Conservation (phyloP, 768 basidiomycete genomes). For the Lactarius trivialis region DNA sequence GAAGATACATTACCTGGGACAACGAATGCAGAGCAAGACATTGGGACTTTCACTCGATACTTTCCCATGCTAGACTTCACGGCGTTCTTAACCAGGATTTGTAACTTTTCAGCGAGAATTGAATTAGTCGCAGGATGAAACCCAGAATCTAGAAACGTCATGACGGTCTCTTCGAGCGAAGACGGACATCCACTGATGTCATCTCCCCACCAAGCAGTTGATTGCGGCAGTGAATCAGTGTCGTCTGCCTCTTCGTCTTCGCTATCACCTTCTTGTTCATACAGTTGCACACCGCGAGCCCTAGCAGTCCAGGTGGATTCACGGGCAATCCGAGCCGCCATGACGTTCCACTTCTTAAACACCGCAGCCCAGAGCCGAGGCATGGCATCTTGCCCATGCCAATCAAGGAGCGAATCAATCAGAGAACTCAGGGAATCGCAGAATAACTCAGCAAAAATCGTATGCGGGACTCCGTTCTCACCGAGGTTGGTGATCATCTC, state of each 20-base stretch:
- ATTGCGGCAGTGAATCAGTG: conserved; percentile 30
- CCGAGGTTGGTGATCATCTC: conserved; percentile 59
- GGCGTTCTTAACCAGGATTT: conserved; percentile 39
- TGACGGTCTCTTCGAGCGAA: conserved; percentile 51
- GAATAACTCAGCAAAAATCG: conserved; percentile 33
- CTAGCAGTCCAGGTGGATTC: conserved; percentile 27
- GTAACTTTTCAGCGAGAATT: conserved; percentile 49
- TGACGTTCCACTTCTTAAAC: conserved; percentile 23
- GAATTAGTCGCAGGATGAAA: conserved; percentile 46
- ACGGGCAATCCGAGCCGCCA: conserved; percentile 25
- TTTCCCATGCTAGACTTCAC: conserved; percentile 39
- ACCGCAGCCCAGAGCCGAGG: conserved; percentile 26
- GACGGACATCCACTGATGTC: conserved; percentile 55
- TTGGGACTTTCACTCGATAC: conserved; percentile 46
- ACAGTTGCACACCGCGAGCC: conserved; percentile 23
- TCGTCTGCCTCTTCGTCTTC: conserved; percentile 26
- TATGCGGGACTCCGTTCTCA: conserved; percentile 52
- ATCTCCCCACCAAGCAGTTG: conserved; percentile 68
- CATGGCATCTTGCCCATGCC: conserved; percentile 23
- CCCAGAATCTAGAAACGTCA: conserved; percentile 52
- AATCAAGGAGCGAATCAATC: conserved; percentile 25
- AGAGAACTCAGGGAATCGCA: conserved; percentile 25
- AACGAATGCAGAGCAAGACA: conserved; percentile 56
- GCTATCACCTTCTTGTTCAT: conserved; percentile 24
- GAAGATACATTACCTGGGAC: conserved; percentile 42